Percentiles rank a stretch among this genome's conserved stretches.
Evolutionary conservation across 2,329 filamentous ascomycete genomes (phyloP).

Genomic region (Fusarium sp.): DNA sequence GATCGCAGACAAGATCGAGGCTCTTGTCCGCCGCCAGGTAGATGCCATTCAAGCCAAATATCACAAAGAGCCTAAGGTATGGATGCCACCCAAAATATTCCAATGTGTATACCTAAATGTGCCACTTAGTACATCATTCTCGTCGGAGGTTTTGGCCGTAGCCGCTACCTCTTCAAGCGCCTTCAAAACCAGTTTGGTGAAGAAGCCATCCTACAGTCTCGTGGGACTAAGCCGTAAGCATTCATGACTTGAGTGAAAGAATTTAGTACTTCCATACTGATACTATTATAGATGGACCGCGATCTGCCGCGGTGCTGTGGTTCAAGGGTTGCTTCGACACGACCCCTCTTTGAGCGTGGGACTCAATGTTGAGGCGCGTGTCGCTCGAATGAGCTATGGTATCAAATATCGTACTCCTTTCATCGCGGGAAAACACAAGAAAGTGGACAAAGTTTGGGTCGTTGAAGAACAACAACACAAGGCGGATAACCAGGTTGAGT

Average conservation of each 20-base stretch:
- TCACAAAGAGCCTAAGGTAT: slow-evolving; percentile 41
- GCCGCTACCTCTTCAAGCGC: slow-evolving; percentile 39
- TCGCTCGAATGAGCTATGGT: slow-evolving; percentile 46
- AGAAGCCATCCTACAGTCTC: slow-evolving; percentile 43
- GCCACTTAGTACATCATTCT: slow-evolving; percentile 49
- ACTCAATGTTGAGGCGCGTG: slow-evolving; percentile 29
- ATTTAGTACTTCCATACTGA: background rate
- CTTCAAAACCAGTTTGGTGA: slow-evolving; percentile 22
- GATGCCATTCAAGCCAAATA: slow-evolving; percentile 27
- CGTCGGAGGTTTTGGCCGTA: slow-evolving; percentile 52
- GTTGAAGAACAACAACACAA: accelerated
- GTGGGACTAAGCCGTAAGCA: slow-evolving; percentile 48
- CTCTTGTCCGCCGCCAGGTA: slow-evolving; percentile 43
- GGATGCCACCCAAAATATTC: background rate
- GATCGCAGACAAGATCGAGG: slow-evolving; percentile 23
- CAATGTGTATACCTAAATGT: background rate
- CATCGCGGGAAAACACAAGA: background rate
- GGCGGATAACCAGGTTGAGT: slow-evolving; percentile 32
- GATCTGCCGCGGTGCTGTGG: slow-evolving; percentile 47
- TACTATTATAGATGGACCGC: slow-evolving; percentile 46
- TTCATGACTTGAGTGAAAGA: accelerated
- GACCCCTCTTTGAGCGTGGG: background rate
- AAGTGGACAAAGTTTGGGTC: slow-evolving; percentile 26
- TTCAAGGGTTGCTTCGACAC: slow-evolving; percentile 30
- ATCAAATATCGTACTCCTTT: accelerated